A percentile compares a stretch with the other conserved stretches of the same genome.
These are phyloP conservation scores for Powellomyces hirtus DNA, from an alignment of 192 early-diverging fungal species.

Conservation along the genomic window DNA sequence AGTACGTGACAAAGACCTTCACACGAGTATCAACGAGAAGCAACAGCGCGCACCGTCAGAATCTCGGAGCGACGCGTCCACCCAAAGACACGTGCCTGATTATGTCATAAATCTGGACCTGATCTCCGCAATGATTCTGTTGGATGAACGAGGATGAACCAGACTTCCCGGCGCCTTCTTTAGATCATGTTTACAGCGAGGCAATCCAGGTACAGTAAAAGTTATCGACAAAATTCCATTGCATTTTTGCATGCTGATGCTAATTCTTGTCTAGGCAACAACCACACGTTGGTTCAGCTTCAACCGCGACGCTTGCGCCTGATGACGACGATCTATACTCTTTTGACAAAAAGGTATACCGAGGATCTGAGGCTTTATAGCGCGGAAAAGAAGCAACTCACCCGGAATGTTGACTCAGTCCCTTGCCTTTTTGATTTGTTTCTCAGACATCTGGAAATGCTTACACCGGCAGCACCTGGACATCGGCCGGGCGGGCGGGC, in stretches of 20 bases:
- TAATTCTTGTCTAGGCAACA: not conserved
- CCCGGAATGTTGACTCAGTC: not conserved
- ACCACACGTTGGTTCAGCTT: not conserved
- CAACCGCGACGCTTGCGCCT: constrained; percentile 12
- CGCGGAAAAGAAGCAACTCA: not conserved
- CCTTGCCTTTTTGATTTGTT: not conserved
- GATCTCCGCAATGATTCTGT: no score
- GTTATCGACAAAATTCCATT: not conserved
- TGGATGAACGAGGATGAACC: no score
- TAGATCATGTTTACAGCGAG: constrained; percentile 9
- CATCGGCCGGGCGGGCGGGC: constrained; percentile 22
- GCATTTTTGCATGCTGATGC: not conserved
- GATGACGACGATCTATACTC: constrained; percentile 51
- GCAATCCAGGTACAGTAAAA: not conserved
- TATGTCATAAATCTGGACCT: no score
- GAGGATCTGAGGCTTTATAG: not conserved
- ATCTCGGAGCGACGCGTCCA: no score
- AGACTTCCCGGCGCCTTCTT: no score
- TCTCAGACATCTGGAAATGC: not conserved
- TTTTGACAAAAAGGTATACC: constrained; percentile 51
- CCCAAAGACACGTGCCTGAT: no score
- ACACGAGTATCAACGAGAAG: no score
- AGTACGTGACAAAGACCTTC: no score
- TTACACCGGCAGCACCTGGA: not conserved
- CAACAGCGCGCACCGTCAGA: no score